These are phyloP conservation scores for Hamamelis virginiana DNA, from an alignment of 164 flowering plant species.

Conservation along the genomic window DNA sequence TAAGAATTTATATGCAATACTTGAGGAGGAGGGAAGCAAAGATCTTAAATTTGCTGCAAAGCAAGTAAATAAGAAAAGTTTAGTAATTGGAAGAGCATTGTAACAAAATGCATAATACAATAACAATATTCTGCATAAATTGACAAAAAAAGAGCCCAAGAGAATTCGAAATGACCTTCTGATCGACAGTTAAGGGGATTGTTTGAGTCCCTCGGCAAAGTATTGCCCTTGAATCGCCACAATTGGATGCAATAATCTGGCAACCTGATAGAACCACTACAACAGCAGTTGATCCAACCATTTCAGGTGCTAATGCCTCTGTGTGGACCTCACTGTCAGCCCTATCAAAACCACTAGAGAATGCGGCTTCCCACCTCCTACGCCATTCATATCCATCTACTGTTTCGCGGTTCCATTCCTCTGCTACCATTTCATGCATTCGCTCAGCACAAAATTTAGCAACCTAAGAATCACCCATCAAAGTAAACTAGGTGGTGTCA, in stretches of 20 bases:
- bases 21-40: too few species aligned
- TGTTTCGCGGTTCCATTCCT: slow-evolving; percentile 48
- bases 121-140: too few species aligned
- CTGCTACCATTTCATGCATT: slow-evolving; percentile 56
- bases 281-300: slow-evolving; percentile 78
- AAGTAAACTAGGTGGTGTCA: not conserved
- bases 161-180: slow-evolving; percentile 44
- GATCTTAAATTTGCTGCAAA: too few species aligned
- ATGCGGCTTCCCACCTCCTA: slow-evolving; percentile 54
- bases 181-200: slow-evolving; percentile 64
- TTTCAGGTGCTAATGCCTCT: slow-evolving; percentile 47
- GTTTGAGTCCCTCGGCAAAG: slow-evolving; percentile 56
- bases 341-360: slow-evolving; percentile 48
- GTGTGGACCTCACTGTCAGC: slow-evolving; percentile 41
- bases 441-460: slow-evolving; percentile 59
- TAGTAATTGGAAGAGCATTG: not conserved
- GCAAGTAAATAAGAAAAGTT: not conserved
- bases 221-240: slow-evolving; percentile 82
- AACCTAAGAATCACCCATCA: slow-evolving; percentile 35
- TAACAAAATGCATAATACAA: not conserved
- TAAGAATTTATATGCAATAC: too few species aligned
- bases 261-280: slow-evolving; percentile 60
- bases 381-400: slow-evolving; percentile 45
- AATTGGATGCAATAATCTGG: slow-evolving; percentile 69
- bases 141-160: not conserved